Percentiles rank a stretch among this genome's conserved stretches.
phyloP scores from a whole-genome alignment of 2,329 filamentous ascomycete species.

The Bipolaris sorokiniana region DNA sequence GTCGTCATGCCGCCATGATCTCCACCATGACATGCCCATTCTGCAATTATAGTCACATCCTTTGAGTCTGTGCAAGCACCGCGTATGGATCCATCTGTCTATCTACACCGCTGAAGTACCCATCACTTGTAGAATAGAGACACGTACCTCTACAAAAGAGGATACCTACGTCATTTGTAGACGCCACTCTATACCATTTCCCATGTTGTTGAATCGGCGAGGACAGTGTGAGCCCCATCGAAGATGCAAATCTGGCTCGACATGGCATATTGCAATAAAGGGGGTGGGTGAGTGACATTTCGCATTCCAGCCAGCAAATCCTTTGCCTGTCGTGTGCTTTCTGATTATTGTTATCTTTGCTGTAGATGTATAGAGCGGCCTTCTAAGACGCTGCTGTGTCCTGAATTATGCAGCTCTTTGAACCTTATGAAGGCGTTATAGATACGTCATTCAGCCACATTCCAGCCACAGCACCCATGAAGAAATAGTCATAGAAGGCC shows the following conservation, averaged over 20 bases:
- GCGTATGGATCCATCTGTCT: too few species aligned
- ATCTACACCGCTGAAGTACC: not conserved
- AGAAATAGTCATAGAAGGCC: constrained; percentile 6
- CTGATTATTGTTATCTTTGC: not conserved
- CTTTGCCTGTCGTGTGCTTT: not conserved
- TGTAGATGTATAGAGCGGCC: constrained; percentile 1
- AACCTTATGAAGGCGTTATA: constrained; percentile 1
- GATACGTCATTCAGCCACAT: constrained; percentile 18
- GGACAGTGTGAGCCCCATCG: not conserved
- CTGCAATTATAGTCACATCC: not conserved
- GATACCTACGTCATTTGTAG: constrained; percentile 22
- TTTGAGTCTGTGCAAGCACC: constrained; percentile 1
- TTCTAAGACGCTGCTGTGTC: constrained; percentile 4
- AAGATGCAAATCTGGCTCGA: constrained; percentile 4
- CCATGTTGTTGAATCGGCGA: not conserved
- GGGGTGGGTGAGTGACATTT: not conserved
- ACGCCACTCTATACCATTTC: constrained; percentile 16
- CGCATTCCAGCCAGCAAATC: constrained; percentile 4
- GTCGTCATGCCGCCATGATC: constrained; percentile 33
- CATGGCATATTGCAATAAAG: not conserved
- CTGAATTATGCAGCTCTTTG: not conserved
- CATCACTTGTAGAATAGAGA: constrained; percentile 10
- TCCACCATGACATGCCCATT: constrained; percentile 14
- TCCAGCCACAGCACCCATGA: constrained; percentile 3
- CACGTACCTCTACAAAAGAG: constrained; percentile 3